Conservation (phyloP, 805 yeast species). For the Myxozyma lipomycoides region DNA sequence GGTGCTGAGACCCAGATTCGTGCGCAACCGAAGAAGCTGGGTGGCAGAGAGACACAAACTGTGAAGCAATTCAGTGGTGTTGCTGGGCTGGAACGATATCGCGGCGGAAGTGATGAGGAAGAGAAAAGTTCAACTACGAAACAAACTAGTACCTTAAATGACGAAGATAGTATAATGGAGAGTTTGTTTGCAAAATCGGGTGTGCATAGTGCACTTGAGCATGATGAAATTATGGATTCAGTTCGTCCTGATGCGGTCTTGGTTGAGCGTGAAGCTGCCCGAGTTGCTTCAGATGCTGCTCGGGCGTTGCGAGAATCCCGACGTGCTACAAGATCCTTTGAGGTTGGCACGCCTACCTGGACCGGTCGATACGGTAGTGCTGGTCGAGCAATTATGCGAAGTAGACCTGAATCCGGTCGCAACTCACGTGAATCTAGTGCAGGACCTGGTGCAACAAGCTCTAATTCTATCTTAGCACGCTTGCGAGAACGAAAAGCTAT, state of each 20-base stretch:
- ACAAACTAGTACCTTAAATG: not conserved
- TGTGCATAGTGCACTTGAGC: constrained; percentile 70
- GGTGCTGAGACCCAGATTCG: constrained; percentile 43
- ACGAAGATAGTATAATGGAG: constrained; percentile 56
- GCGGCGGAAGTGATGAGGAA: constrained; percentile 18
- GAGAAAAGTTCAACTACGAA: not conserved
- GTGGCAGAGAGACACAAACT: constrained; percentile 54
- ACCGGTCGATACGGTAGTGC: constrained; percentile 80
- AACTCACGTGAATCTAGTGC: not conserved
- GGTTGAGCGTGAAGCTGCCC: constrained; percentile 59
- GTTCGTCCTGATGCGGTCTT: constrained; percentile 50
- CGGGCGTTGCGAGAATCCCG: constrained; percentile 58
- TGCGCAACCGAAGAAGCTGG: constrained; percentile 31
- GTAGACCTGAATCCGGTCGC: not conserved
- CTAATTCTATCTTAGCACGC: constrained; percentile 49
- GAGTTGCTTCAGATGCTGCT: constrained; percentile 60
- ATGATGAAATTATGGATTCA: constrained; percentile 68
- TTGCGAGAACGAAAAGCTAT: constrained; percentile 45
- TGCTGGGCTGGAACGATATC: constrained; percentile 59
- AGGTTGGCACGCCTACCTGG: constrained; percentile 89
- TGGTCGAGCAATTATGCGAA: constrained; percentile 19
- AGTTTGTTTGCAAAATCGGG: constrained; percentile 69
- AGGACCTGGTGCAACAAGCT: constrained; percentile 29
- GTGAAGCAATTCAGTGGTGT: constrained; percentile 67
- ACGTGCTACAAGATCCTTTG: constrained; percentile 44